These are phyloP conservation scores for Talaromyces sp. DNA, from an alignment of 2,329 filamentous ascomycete species.

Conservation along the genomic window DNA sequence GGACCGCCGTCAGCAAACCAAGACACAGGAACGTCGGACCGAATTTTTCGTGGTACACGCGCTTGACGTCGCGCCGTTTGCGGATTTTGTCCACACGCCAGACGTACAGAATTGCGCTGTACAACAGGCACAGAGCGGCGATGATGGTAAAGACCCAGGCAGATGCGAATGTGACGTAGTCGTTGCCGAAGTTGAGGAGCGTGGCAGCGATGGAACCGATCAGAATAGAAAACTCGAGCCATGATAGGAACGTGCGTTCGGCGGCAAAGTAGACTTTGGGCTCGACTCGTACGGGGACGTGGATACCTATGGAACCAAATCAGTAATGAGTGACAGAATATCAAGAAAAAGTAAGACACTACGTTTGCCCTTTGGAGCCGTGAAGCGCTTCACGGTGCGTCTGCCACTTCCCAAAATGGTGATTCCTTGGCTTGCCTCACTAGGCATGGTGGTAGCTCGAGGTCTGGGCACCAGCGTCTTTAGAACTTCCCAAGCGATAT, in stretches of 20 bases:
- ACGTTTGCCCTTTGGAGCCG: slow-evolving; percentile 52
- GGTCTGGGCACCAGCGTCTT: slow-evolving; percentile 53
- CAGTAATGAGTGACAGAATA: slow-evolving; percentile 20
- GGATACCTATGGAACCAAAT: slow-evolving; percentile 64
- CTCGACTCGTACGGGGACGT: slow-evolving; percentile 91
- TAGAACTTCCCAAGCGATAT: slow-evolving; percentile 41
- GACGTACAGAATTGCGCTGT: slow-evolving; percentile 77
- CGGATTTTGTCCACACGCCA: slow-evolving; percentile 85
- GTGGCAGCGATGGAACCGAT: slow-evolving; percentile 82
- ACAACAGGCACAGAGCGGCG: slow-evolving; percentile 71
- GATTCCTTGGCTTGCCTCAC: slow-evolving; percentile 29
- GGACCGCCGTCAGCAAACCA: slow-evolving; percentile 67
- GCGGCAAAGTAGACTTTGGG: slow-evolving; percentile 97
- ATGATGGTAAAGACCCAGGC: slow-evolving; percentile 77
- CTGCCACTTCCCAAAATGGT: slow-evolving; percentile 34
- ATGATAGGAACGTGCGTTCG: slow-evolving; percentile 91
- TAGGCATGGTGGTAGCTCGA: slow-evolving; percentile 32
- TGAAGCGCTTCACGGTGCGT: slow-evolving; percentile 52
- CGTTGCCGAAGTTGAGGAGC: slow-evolving; percentile 70
- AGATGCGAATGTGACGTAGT: slow-evolving; percentile 59
- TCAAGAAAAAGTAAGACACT: slow-evolving; percentile 15
- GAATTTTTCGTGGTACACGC: slow-evolving; percentile 76
- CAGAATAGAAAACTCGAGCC: slow-evolving; percentile 96
- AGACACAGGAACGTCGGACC: slow-evolving; percentile 74
- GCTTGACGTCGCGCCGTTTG: slow-evolving; percentile 70